Conservation (phyloP, 345 rosid species). For the Linum usitatissimum region DNA sequence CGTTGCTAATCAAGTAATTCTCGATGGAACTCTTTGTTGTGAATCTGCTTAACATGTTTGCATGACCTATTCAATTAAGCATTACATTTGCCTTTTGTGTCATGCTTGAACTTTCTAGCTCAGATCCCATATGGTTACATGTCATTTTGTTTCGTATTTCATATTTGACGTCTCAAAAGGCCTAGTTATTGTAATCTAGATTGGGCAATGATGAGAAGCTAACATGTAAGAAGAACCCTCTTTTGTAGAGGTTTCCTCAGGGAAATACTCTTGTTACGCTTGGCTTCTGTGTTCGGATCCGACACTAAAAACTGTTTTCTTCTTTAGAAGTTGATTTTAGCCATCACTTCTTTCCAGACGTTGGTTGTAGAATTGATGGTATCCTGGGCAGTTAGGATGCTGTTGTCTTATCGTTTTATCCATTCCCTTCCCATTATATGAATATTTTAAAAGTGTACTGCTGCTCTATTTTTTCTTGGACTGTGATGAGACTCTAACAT, state of each 20-base stretch:
- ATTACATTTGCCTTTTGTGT: neutral
- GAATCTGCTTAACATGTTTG: too few relatives aligned
- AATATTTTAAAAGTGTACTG: neutral
- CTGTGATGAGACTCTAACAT: neutral
- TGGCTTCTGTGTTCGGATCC: neutral
- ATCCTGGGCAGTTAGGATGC: too few relatives aligned
- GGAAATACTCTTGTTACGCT: neutral
- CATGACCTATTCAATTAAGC: too few relatives aligned
- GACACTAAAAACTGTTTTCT: too few relatives aligned
- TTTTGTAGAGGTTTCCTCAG: neutral
- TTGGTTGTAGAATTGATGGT: too few relatives aligned
- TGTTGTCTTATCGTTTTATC: neutral
- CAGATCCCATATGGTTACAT: too few relatives aligned
- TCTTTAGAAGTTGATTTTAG: too few relatives aligned
- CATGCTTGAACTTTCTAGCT: neutral
- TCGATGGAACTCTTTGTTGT: neutral
- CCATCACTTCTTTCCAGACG: too few relatives aligned
- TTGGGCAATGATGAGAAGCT: neutral
- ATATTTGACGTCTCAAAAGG: too few relatives aligned
- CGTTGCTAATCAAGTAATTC: constrained; percentile 46
- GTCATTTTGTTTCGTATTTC: too few relatives aligned
- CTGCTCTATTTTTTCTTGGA: neutral
- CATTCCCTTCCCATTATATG: neutral
- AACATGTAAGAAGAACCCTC: neutral
- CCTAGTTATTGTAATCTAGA: neutral